Base-by-base conservation (phyloP, 2,329 filamentous ascomycete genomes). In the Bipolaris sorokiniana region DNA sequence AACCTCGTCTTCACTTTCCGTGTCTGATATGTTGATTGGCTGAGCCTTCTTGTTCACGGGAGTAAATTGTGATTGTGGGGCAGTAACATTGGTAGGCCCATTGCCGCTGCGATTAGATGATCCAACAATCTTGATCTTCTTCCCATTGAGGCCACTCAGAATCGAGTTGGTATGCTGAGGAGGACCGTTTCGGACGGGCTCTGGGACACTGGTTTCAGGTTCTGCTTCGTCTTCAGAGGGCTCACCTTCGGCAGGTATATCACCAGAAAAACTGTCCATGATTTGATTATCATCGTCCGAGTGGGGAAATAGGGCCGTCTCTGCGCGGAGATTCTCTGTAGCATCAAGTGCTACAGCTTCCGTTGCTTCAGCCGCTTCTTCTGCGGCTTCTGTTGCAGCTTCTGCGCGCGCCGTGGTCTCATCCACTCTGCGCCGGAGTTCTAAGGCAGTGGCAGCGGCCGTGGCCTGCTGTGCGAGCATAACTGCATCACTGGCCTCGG, bases 121-220 rank as follows among this genome's bases (percentile, higher is more conserved):
- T 37, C 62, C 62, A 1, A 75, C 67, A 20, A 76, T 71, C 51
- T 74, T 77, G 56, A 76, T 72, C 46, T 75, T 76, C 62, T 72
- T 75, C n/a, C 74, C 66, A 3, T 59, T 56, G 65, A 71, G 71
- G 5, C 66, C 66, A 20, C 64, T 58, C 51, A 75, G 56, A 13
- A 76, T 65, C 1, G 75, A 73, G 36, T 71, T 71, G 1, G 58
- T 60, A 1, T 68, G 52, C 51, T 59, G 62, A 11, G 65, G 65
- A n/a, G 63, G 63, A 1, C 60, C 64, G 15, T 45, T 56, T 15
- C 48, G 61, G 13, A 47, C 23, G 6, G 55, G 36, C 10, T 58
- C 51, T 4, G 59, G 56, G 4, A 54, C 36, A 3, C 59, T 50
- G 7, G 31, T 18, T 11, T 45, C 48, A 10, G 48, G 26, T 46